These are phyloP conservation scores for Tulasnella sp. DNA, from an alignment of 768 basidiomycete species.

Conservation along the genomic window DNA sequence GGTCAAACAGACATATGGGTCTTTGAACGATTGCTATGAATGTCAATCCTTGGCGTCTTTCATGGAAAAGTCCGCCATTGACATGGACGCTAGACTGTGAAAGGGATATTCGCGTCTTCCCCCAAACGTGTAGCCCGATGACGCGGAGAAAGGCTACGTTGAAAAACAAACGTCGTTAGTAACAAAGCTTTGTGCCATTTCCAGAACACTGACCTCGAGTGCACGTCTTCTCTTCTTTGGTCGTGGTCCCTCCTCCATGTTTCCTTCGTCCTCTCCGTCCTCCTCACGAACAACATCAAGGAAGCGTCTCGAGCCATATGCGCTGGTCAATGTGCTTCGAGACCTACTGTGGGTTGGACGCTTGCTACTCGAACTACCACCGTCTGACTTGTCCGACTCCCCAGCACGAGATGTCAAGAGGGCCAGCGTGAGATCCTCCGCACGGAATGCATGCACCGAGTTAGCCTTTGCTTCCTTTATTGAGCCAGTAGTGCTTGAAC, in stretches of 20 bases:
- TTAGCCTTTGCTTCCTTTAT: not conserved
- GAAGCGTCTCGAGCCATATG: not conserved
- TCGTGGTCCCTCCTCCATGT: not conserved
- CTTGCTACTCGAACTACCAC: not conserved
- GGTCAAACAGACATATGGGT: too few species aligned
- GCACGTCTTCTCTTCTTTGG: constrained; percentile 5
- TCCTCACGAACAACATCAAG: constrained; percentile 8
- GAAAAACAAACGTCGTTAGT: too few species aligned
- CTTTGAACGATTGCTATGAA: too few species aligned
- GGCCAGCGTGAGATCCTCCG: constrained; percentile 5
- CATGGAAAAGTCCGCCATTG: too few species aligned
- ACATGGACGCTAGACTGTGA: too few species aligned
- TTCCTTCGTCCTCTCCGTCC: constrained; percentile 6
- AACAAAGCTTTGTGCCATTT: too few species aligned
- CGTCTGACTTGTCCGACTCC: not conserved
- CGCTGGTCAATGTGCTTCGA: not conserved
- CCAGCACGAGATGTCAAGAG: not conserved
- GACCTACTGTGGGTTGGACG: not conserved
- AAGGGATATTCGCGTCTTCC: too few species aligned
- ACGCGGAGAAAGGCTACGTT: too few species aligned
- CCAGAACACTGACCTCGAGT: not conserved
- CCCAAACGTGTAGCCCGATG: too few species aligned
- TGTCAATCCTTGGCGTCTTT: too few species aligned
- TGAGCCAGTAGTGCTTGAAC: not conserved
- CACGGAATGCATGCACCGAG: not conserved